A percentile compares a stretch with the other conserved stretches of the same genome.
Conservation (phyloP, 2,329 filamentous ascomycete genomes). For the Cadophora sp. region DNA sequence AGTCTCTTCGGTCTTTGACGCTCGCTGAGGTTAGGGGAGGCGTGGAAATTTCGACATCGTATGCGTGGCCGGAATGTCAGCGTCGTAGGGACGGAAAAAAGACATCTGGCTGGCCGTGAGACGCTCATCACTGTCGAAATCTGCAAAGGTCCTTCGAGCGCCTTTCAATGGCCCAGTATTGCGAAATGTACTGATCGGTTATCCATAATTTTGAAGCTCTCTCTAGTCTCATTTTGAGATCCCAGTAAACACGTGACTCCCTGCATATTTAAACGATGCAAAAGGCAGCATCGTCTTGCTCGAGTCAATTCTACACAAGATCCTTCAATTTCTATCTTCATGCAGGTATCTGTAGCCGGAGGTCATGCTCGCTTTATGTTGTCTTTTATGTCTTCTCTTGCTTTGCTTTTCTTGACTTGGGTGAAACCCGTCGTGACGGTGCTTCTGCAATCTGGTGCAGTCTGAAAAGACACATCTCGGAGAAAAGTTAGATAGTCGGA, state of each 20-base stretch:
- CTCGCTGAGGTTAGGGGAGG: conserved; percentile 47
- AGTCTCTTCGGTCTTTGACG: conserved; percentile 46
- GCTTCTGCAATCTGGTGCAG: too few relatives aligned
- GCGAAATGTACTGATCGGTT: conserved; percentile 21
- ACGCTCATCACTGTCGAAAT: conserved; percentile 52
- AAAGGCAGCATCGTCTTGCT: neutral
- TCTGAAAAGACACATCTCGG: too few relatives aligned
- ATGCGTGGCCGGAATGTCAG: conserved; percentile 48
- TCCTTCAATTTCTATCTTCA: neutral
- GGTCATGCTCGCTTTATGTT: neutral
- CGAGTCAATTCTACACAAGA: neutral
- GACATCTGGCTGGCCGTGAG: conserved; percentile 54
- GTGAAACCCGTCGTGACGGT: too few relatives aligned
- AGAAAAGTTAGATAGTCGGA: too few relatives aligned
- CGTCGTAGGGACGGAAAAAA: conserved; percentile 55
- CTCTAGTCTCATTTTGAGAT: conserved; percentile 1
- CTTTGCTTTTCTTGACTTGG: too few relatives aligned
- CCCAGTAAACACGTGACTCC: conserved; percentile 1
- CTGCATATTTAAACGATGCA: neutral
- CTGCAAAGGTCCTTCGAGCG: conserved; percentile 28
- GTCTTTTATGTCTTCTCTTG: neutral
- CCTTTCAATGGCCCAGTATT: conserved; percentile 37
- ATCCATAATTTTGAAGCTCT: conserved; percentile 30
- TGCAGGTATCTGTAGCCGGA: neutral
- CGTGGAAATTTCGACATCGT: conserved; percentile 56